A percentile compares a stretch with the other conserved stretches of the same genome.
These are phyloP conservation scores for sweet orange (Citrus sinensis) DNA, from an alignment of 345 rosid species.

Conservation along the genomic window DNA sequence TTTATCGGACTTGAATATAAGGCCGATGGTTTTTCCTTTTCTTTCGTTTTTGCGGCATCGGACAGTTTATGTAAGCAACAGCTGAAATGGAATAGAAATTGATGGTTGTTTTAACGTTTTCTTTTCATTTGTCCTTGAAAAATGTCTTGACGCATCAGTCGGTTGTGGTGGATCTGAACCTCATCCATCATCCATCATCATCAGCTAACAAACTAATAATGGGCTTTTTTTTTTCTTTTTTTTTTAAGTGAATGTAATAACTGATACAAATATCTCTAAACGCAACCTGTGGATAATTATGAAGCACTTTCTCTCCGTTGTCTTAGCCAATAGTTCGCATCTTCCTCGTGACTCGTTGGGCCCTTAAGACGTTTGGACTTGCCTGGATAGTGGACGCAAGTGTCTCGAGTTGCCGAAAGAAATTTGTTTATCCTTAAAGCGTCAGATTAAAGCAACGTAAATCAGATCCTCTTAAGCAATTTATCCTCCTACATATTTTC, in stretches of 20 bases:
- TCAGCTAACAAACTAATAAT: no score
- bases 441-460: background rate
- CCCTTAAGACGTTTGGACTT: background rate
- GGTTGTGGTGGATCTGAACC: background rate
- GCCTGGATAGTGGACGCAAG: no score
- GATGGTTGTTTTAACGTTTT: background rate
- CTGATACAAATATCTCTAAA: no score
- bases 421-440: background rate
- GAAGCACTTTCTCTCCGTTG: background rate
- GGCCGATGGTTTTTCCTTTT: background rate
- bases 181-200: background rate
- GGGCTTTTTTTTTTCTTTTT: background rate
- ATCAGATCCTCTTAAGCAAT: background rate
- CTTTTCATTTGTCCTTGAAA: no score
- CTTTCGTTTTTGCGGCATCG: background rate
- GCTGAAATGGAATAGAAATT: background rate
- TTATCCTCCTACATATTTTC: background rate
- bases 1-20: no score
- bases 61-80: background rate
- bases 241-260: background rate
- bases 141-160: background rate
- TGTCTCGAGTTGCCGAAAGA: background rate
- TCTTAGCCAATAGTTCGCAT: background rate
- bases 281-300: background rate
- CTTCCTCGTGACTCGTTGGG: no score